Conservation (phyloP, 2,329 filamentous ascomycete species). For the Colletotrichum trifolii region DNA sequence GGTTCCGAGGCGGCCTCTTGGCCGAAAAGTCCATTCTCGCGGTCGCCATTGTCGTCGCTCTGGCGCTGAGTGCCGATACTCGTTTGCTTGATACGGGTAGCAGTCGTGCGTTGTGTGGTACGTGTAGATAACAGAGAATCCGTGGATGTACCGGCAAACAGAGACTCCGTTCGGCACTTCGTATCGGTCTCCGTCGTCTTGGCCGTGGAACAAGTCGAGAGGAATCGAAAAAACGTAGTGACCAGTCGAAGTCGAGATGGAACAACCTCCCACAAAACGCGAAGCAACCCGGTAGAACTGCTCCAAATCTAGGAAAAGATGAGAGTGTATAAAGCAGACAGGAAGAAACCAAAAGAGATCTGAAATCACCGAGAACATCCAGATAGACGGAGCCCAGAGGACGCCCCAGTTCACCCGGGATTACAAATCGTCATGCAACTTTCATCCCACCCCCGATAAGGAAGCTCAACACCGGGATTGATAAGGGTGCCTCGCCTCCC, state of each 20-base stretch:
- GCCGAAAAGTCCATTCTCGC: constrained; percentile 18
- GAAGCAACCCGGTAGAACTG: too few species aligned
- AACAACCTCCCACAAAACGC: too few species aligned
- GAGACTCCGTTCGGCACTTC: too few species aligned
- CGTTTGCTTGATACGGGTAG: too few species aligned
- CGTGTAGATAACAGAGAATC: too few species aligned
- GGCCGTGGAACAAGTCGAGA: too few species aligned
- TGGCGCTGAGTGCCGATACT: neutral
- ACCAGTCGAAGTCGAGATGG: too few species aligned
- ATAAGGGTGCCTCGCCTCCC: constrained; percentile 15
- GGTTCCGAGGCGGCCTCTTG: constrained; percentile 68
- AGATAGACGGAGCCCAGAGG: neutral
- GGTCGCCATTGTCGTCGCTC: constrained; percentile 15
- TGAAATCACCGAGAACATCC: neutral
- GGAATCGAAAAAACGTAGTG: neutral
- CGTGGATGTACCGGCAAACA: too few species aligned
- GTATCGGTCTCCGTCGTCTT: too few species aligned
- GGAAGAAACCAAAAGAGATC: constrained; percentile 2
- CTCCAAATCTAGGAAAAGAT: neutral
- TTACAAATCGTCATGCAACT: constrained; percentile 36
- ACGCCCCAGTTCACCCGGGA: constrained; percentile 14
- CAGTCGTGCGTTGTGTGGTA: too few species aligned
- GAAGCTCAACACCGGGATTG: constrained; percentile 25
- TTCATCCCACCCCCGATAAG: constrained; percentile 23
- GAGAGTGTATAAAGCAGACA: neutral